phyloP scores from a whole-genome alignment of 257 asterid genomes.

The Nicotiana sylvestris region DNA sequence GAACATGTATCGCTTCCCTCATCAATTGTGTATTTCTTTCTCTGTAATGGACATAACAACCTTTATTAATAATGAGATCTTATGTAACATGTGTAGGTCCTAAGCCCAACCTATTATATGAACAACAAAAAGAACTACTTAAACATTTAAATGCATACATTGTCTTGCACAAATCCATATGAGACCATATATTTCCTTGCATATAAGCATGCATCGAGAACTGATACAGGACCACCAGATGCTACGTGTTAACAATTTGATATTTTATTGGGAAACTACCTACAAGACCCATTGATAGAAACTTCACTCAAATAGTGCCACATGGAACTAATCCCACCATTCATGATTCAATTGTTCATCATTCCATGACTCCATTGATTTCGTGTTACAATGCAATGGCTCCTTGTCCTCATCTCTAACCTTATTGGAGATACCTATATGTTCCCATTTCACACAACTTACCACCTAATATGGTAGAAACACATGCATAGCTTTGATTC shows the following conservation, averaged over 20 bases:
- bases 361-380: neutral
- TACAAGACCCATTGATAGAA: neutral
- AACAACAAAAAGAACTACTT: neutral
- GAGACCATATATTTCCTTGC: neutral
- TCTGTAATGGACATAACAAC: conserved; percentile 34
- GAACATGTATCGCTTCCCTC: conserved; percentile 75
- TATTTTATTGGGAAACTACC: neutral
- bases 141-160: neutral
- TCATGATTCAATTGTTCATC: neutral
- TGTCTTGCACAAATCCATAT: neutral
- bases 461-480: neutral
- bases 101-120: neutral
- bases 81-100: neutral
- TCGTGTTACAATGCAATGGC: neutral
- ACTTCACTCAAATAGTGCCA: neutral
- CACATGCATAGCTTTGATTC: neutral
- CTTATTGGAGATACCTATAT: neutral
- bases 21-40: conserved; percentile 78
- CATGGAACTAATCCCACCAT: neutral
- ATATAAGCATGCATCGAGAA: neutral
- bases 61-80: conserved; percentile 4
- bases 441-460: neutral
- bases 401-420: neutral
- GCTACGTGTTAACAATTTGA: neutral
- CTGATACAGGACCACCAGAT: conserved; percentile 8